Percentiles rank a stretch among this genome's conserved stretches.
Evolutionary conservation across 371 early-diverging fungal genomes (phyloP).

Genomic region (Mucor irregularis): DNA sequence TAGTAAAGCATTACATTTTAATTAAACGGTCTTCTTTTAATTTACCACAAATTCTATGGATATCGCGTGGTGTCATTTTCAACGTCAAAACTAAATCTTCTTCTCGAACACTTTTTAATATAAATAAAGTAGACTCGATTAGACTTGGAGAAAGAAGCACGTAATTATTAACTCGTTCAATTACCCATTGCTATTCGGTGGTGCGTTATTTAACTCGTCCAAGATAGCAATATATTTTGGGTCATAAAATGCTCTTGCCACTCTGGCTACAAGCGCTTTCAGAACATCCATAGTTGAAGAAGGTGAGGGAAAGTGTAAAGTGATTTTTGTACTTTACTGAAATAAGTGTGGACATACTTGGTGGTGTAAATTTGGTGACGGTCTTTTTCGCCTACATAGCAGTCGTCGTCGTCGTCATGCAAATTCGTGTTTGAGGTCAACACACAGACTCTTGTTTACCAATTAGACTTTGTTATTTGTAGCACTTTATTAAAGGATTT

Average conservation of each 20-base stretch:
- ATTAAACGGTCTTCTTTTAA: slow-evolving; percentile 75
- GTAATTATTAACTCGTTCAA: neutral
- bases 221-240: slow-evolving; percentile 79
- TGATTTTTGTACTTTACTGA: too few species aligned
- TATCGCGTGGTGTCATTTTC: slow-evolving; percentile 70
- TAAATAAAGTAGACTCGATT: too few species aligned
- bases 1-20: slow-evolving; percentile 75
- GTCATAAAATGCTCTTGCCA: slow-evolving; percentile 87
- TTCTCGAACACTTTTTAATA: slow-evolving; percentile 61
- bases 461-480: too few species aligned
- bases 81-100: slow-evolving; percentile 76
- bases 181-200: slow-evolving; percentile 52
- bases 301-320: too few species aligned
- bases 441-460: too few species aligned
- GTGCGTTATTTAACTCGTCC: slow-evolving; percentile 70
- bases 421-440: too few species aligned
- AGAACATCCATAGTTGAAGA: slow-evolving; percentile 69
- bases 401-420: too few species aligned
- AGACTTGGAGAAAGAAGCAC: neutral
- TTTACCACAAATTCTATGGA: slow-evolving; percentile 79
- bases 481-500: too few species aligned
- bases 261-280: slow-evolving; percentile 74
- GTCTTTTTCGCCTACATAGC: too few species aligned
- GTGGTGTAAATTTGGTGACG: too few species aligned
- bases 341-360: too few species aligned